These are phyloP conservation scores for Drechslerella dactyloides DNA, from an alignment of 2,329 filamentous ascomycete genomes.

Conservation along the genomic window DNA sequence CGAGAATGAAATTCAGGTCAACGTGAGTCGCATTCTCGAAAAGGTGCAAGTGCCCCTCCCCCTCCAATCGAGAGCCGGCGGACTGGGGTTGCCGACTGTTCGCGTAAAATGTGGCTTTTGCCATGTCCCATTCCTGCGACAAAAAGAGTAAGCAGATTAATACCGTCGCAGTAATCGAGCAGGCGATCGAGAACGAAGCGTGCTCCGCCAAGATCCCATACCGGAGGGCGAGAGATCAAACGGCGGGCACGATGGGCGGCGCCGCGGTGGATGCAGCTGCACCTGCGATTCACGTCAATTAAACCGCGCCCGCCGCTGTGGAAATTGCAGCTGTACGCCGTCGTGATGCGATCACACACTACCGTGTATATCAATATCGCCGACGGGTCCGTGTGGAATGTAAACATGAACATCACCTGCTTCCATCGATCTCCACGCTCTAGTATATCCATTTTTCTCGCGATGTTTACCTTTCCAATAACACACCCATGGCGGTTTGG, in stretches of 20 bases:
- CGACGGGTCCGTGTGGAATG: background rate
- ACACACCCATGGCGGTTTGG: constrained; percentile 1
- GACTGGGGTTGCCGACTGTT: constrained; percentile 38
- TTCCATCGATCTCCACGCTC: background rate
- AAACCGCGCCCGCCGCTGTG: constrained; percentile 14
- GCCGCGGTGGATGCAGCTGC: background rate
- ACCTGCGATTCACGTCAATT: constrained; percentile 16
- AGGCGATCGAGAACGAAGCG: background rate
- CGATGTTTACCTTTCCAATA: constrained; percentile 13
- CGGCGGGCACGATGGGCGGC: too few relatives aligned
- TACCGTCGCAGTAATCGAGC: too few relatives aligned
- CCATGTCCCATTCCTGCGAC: constrained; percentile 19
- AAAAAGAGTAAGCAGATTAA: constrained; percentile 6
- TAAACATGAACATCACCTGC: constrained; percentile 34
- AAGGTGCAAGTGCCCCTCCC: constrained; percentile 31
- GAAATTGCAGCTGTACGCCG: constrained; percentile 18
- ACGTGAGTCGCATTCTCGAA: constrained; percentile 32
- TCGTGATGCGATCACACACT: constrained; percentile 50
- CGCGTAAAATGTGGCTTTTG: constrained; percentile 46
- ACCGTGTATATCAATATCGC: too few relatives aligned
- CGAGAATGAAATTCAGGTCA: constrained; percentile 38
- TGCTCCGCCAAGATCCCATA: background rate
- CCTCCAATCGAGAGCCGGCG: constrained; percentile 36
- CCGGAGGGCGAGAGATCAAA: background rate
- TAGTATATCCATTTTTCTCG: background rate